A percentile compares a stretch with the other conserved stretches of the same genome.
phyloP scores from a whole-genome alignment of 2,329 filamentous ascomycete genomes.

The Fusarium sublunatum region DNA sequence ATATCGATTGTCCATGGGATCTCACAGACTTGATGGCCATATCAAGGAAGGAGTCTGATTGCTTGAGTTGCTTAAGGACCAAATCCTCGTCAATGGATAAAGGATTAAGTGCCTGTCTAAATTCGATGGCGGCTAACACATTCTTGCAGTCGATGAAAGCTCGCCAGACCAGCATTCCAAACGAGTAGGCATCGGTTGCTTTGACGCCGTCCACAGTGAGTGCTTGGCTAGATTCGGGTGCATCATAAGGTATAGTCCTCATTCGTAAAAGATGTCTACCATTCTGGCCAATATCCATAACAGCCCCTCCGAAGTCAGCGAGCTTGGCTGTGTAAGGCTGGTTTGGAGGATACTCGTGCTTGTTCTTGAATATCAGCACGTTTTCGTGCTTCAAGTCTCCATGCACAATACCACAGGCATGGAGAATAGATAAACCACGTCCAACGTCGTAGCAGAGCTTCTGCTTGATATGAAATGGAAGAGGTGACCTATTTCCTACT shows the following conservation, averaged over 20 bases:
- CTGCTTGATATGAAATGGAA: conserved; percentile 5
- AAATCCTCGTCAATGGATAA: neutral
- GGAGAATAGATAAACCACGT: conserved; percentile 3
- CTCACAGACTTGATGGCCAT: neutral
- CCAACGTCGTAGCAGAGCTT: conserved; percentile 10
- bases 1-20: neutral
- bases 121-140: neutral
- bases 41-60: neutral
- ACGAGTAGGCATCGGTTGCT: conserved; percentile 2
- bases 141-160: neutral
- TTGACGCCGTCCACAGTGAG: conserved; percentile 1
- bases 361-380: conserved; percentile 2
- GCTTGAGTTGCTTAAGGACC: neutral
- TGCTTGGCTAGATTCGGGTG: neutral
- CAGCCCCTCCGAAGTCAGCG: conserved; percentile 2
- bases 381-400: conserved; percentile 7
- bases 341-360: neutral
- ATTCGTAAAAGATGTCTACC: neutral
- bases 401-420: conserved; percentile 7
- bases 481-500: neutral
- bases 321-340: conserved; percentile 9
- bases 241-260: neutral
- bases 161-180: conserved; percentile 4
- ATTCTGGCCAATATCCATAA: neutral
- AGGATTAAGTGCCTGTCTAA: neutral